Evolutionary conservation across 169 alveolate species (phyloP), one percentile per base, ranked within the genome.

Genomic region (Eimeria tenella): DNA sequence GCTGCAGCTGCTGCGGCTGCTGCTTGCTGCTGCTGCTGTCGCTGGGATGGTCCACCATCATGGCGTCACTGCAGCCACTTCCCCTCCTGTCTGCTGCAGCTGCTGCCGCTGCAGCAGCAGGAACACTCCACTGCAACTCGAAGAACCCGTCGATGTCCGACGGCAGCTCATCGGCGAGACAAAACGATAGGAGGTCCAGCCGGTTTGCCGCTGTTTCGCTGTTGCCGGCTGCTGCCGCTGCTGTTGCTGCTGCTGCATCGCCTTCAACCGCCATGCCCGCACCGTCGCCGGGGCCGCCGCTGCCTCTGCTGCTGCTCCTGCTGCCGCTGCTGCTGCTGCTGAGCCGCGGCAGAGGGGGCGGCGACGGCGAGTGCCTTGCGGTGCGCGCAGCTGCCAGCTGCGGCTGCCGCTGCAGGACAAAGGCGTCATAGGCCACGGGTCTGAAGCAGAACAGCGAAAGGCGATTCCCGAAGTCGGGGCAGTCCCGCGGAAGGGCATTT

Each of bases 361-460:
- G 70, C 21, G 89, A 56, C 42, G 89, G 73, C 9, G 70, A 56
- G 56, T 53, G 73, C 8, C 73, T 25, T 23, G 68, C 70, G n/a
- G 74, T 68, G 84, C 83, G 42, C 10, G 68, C 86, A 23, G 89
- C 73, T 8, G 74, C 75, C 52, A 56, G 79, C 56, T 73, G 75
- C 52, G 94, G 88, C 79, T 71, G 94, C 62, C 73, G 94, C 79
- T 19, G 82, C 65, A 88, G 75, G 65, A 73, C 87, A 53, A 88
- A 88, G 65, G 94, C 94, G 21, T 88, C 94, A 65, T 88, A 88
- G 31, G 94, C 94, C 53, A 88, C 77, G 0, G 94, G 94, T 10
- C 87, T 42, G 68, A 52, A 75, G 56, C 94, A 88, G 55, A 88
- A 77, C 53, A 88, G 87, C 15, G 94, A 77, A 63, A 88, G 77